Base-by-base conservation (phyloP, 2,329 filamentous ascomycete genomes). In the Penicillium sp. region DNA sequence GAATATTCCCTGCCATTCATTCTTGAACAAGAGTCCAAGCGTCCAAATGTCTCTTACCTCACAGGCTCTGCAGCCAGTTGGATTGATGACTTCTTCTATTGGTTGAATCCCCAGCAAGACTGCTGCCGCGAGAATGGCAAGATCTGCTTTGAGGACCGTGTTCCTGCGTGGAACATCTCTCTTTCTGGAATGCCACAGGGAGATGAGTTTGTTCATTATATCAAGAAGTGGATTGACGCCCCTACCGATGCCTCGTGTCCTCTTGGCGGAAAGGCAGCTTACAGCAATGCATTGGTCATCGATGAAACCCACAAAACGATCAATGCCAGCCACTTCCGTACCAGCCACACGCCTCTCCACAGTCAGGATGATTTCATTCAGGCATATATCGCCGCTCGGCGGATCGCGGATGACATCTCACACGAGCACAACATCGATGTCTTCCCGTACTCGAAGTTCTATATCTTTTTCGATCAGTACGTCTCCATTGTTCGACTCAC, bases 401-500 rank as follows among this genome's bases (percentile, higher is more conserved):
- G 94, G 56, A 96, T 99, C 59, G 87, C 93, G 0, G 77, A 86
- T 11, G 88, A 89, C 27, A 87, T 99, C 48, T 87, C 83, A 13
- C 75, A 83, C 49, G 81, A 83, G 48, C 92, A 92, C 4, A 84
- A 86, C 5, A 85, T 90, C 21, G 87, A 94, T 22, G 87, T 99
- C 3, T 99, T 99, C 81, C 91, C 94, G 0, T 99, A 99, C 78
- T 95, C 91, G 64, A 88, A 97, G 57, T 96, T 96, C 73, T 99
- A 99, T 78, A 92, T 99, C 71, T 99, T 97, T 83, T 99, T 99
- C 71, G 94, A 99, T 71, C 94, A 97, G 71, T 99, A 99, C 69
- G 83, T 91, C 5, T 85, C 84, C 54, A 97, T 99, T 57, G 86
- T 96, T 18, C 81, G 83, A 10, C 81, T 97, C 4, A 92, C 93